Base-by-base conservation (phyloP, 148 eudicot species). In the Nepenthes gracilis region DNA sequence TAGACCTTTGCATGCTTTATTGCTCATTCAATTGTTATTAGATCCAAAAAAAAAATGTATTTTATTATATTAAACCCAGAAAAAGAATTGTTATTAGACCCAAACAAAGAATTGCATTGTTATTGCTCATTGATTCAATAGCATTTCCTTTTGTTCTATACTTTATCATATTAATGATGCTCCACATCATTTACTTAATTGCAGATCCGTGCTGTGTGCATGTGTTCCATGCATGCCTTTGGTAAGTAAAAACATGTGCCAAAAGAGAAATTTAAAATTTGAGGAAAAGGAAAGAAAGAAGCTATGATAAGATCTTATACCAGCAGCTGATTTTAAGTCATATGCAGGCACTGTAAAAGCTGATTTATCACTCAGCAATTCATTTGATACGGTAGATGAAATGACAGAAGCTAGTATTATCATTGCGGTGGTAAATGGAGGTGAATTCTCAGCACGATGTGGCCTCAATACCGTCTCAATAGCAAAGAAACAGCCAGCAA, bases 391-490 rank as follows among this genome's bases (percentile, higher is more conserved):
- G 10, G 96, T 86, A 35, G 98, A 92, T 61, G 98, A 88, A 70
- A 92, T 82, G 64, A 92, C 98, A 62, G 95, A 92, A 57, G 96
- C 96, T 64, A 92, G 74, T 50, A 92, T 92, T 49, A 92, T 88
- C 98, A 88, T 88, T 43, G 98, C 96, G 35, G 98, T 92, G 45
- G 98, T 92, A 78, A 88, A 88, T 71, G 98, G 96, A 69, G 98
- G 95, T 60, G 96, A 92, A 63, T 88, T 88, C 75, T 92, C 98
- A 43, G 96, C 98, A 67, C 83, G 86, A 55, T 78, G 88, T 61
- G 98, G 98, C 74, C 94, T 80, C 69, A 92, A 69, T 54, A 92
- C 98, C 5, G 98, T 88, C 63, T 92, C 98, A 71, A 92, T 88
- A 51, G 98, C 98, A 73, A 92, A 92, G 79, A 92, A 92, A 67